These are phyloP conservation scores for Detonula confervacea DNA, from an alignment of 352 stramenopile genomes.

Conservation along the genomic window DNA sequence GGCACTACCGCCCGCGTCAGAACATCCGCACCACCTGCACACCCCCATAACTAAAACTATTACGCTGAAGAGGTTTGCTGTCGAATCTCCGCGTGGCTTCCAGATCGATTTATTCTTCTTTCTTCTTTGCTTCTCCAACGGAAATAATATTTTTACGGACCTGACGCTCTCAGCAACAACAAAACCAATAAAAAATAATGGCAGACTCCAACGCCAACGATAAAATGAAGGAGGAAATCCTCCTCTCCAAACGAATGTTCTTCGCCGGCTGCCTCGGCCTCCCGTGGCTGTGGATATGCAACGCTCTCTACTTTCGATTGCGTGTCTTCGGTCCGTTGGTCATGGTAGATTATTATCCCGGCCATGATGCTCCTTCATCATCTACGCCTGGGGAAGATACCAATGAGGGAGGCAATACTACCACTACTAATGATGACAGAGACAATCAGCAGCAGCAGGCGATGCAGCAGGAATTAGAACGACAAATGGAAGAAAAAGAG, in stretches of 20 bases:
- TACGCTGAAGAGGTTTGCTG: too few relatives aligned
- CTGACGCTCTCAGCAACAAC: too few relatives aligned
- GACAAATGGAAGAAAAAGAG: constrained; percentile 31
- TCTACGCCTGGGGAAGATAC: not conserved
- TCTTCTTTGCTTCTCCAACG: too few relatives aligned
- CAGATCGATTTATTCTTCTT: too few relatives aligned
- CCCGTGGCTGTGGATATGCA: constrained; percentile 84
- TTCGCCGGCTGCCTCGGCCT: constrained; percentile 69
- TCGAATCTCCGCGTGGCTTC: too few relatives aligned
- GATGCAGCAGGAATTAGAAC: constrained; percentile 17
- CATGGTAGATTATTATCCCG: constrained; percentile 56
- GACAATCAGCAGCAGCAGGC: constrained; percentile 1
- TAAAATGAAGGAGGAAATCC: constrained; percentile 52
- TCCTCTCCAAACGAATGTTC: constrained; percentile 75
- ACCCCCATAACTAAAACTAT: too few relatives aligned
- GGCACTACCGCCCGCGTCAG: too few relatives aligned
- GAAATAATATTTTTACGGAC: too few relatives aligned
- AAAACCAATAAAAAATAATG: constrained; percentile 31
- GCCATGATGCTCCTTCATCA: constrained; percentile 19
- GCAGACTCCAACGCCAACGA: constrained; percentile 26
- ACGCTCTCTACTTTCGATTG: constrained; percentile 64
- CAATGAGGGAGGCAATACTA: constrained; percentile 11
- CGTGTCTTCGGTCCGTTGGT: constrained; percentile 42
- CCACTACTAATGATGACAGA: not conserved
- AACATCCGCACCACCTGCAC: too few relatives aligned